Evolutionary conservation across 1,284 basidiomycete genomes (phyloP), one percentile per base, ranked within the genome.

Genomic region (Ceratobasidium sp.): DNA sequence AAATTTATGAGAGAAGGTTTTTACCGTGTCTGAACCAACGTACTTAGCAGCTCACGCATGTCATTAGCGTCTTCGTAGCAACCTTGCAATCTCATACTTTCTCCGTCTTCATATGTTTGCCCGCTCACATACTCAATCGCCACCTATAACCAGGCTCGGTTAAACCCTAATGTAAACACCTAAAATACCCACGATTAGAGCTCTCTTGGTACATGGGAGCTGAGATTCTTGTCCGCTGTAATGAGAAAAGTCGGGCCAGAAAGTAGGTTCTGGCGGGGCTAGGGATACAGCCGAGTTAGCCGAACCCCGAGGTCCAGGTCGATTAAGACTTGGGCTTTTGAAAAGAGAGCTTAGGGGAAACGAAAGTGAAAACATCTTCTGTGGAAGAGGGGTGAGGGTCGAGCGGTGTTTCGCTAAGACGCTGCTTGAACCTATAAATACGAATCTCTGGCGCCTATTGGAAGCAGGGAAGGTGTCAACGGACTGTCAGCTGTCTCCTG

Each of bases 61-160:
- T 76, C 74, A 17, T 66, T 66, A 26, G 74, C 62, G 50, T 76
- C 74, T 57, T 62, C 74, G 59, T 76, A 64, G 64, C 74, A 76
- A 66, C 74, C 74, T 67, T 62, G 50, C 52, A 76, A n/a, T 13
- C 57, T 17, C 74, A 76, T 76, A 4, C 4, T 3, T n/a, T 23
- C 13, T 2, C 62, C 74, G 59, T 76, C 74, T 1, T n/a, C 52
- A 17, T 67, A 76, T 1, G 42, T 46, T 48, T 76, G 62, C 9
- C 74, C 74, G 12, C 59, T 64, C 3, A 46, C 52, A 57, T 76
- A 76, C 54, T 76, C 74, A 38, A 76, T 76, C 20, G 62, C 62
- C 26, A 76, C 74, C 74, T 76, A 46, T 20, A 28, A 26, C 44
- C 1, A 6, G 20, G 59, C 62, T 48, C 17, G 23, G 70, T 52